Evolutionary conservation across 345 rosid species (phyloP), one percentile per base, ranked within the genome.

Genomic region (Eucalyptus pauciflora): DNA sequence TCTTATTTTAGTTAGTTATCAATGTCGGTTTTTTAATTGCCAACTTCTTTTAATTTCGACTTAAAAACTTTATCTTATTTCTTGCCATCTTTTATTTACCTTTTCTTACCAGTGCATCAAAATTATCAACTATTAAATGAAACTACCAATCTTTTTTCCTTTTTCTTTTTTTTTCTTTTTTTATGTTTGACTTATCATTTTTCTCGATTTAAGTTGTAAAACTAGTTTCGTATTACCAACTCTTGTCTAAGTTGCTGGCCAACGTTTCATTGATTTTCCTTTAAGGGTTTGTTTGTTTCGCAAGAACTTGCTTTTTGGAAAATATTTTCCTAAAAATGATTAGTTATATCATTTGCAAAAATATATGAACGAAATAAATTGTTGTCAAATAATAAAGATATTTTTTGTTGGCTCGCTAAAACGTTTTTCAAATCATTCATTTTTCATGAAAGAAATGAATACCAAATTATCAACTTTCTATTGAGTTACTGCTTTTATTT

Each of bases 81-180:
- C 6, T 7, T 33, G 81, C 81, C 25, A 33, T 33, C 0, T 71
- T 18, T 71, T 33, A 17, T 37, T 33, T 71, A 33, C 81, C 7
- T 71, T 71, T 33, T 33, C 25, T 33, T 71, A 33, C 45, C 2
- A 18, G 45, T 5, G 22, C 45, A 25, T 18, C 46, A 71, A 71
- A 69, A 33, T 2, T 5, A 76, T 37, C 5, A 18, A 2, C 8
- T 37, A 37, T 71, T 76, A 20, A 13, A 76, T 76, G 48, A 71
- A 16, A 18, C 48, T 20, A 10, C 46, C 4, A 76, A 37, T 37
- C 24, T 9, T 17, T 31, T 8, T 33, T 16, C 1, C 12, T 64
- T n/a, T n/a, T 16, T 33, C 0, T 1, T 22, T 16, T 33, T 1
- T 1, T 22, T 69, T 16, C 0, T 33, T 17, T 15, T 7, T 71